Conservation (phyloP, 2,329 filamentous ascomycete genomes). For the Aureobasidium sp. region DNA sequence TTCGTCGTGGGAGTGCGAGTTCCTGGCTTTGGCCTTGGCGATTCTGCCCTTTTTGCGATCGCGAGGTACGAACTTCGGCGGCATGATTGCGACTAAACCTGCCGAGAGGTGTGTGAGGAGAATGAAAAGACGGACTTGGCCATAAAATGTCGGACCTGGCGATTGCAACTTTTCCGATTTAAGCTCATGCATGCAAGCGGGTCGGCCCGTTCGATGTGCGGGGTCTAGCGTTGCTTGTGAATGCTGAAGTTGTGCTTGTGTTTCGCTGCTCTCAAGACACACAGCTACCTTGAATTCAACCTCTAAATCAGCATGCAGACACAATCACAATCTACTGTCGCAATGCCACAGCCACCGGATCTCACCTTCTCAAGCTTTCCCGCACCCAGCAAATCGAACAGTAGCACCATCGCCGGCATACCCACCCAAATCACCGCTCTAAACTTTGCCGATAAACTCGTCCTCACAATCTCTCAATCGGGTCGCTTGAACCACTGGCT, state of each 20-base stretch:
- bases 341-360: conserved; percentile 38
- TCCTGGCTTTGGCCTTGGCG: conserved; percentile 50
- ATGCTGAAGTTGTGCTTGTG: background rate
- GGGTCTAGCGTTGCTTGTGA: conserved; percentile 1
- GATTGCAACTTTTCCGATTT: conserved; percentile 11
- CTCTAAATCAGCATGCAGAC: background rate
- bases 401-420: conserved; percentile 58
- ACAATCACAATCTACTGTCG: background rate
- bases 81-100: conserved; percentile 23
- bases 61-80: conserved; percentile 45
- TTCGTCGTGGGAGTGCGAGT: conserved; percentile 30
- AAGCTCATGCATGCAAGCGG: conserved; percentile 1
- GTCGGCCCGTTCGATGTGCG: background rate
- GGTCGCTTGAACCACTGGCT: conserved; percentile 91
- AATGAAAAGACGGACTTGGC: background rate
- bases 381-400: conserved; percentile 32
- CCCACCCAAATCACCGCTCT: conserved; percentile 66
- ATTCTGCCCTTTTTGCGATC: conserved; percentile 58
- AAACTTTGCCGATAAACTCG: conserved; percentile 80
- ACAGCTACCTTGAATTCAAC: background rate
- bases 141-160: background rate
- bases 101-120: background rate
- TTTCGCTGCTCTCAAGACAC: background rate
- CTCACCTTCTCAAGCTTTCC: conserved; percentile 52
- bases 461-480: conserved; percentile 81